These are phyloP conservation scores for Fistulinella prunicolor DNA, from an alignment of 768 basidiomycete species.

Conservation along the genomic window DNA sequence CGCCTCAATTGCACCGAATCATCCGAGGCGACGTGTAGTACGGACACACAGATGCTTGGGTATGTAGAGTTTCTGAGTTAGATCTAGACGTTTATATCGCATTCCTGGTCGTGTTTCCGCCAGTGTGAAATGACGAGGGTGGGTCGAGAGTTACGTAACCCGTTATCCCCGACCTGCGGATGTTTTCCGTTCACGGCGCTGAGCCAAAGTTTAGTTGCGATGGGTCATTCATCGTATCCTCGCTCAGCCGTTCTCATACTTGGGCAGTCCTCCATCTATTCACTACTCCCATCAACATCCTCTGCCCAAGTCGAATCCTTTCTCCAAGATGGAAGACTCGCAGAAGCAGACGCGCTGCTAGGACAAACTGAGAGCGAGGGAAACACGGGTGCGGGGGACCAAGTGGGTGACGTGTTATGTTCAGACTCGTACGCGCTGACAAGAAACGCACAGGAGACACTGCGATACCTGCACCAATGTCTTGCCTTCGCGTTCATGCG, in stretches of 20 bases:
- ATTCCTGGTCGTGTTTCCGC: no score
- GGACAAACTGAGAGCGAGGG: slow-evolving; percentile 48
- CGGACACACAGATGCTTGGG: no score
- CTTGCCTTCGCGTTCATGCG: slow-evolving; percentile 77
- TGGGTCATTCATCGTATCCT: slow-evolving; percentile 45
- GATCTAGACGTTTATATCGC: no score
- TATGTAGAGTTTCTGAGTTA: no score
- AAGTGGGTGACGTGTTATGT: slow-evolving; percentile 6
- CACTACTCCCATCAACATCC: slow-evolving; percentile 68
- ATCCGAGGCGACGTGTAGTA: no score
- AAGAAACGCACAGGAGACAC: slow-evolving; percentile 45
- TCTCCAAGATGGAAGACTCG: slow-evolving; percentile 58
- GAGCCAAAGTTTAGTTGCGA: slow-evolving; percentile 4
- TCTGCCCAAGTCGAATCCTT: slow-evolving; percentile 71
- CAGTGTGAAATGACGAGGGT: no score
- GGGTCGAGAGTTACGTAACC: slow-evolving; percentile 20
- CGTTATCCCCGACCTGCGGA: neutral
- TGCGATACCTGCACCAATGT: slow-evolving; percentile 76
- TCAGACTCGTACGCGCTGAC: slow-evolving; percentile 1
- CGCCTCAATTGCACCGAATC: no score
- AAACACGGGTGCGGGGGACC: slow-evolving; percentile 4
- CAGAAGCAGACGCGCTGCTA: slow-evolving; percentile 61
- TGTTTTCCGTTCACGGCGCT: neutral
- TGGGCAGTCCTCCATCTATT: slow-evolving; percentile 55
- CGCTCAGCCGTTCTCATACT: slow-evolving; percentile 68